Evolutionary conservation across 176 grass and related monocot species (phyloP).

Genomic region (Juncus effusus): DNA sequence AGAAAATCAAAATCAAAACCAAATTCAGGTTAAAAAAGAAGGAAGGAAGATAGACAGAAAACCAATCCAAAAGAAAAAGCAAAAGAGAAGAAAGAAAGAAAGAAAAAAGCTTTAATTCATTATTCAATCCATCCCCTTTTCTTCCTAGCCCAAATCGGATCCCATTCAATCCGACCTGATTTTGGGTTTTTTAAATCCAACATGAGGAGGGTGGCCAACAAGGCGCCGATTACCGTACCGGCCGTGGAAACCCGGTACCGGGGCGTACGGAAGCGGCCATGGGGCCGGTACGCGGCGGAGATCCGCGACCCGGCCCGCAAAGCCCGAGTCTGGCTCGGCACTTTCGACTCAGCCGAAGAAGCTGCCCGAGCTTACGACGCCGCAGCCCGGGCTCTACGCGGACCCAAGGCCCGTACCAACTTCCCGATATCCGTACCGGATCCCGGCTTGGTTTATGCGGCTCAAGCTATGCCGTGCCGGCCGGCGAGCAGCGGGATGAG

Average conservation of each 20-base stretch:
- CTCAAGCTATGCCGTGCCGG: not conserved
- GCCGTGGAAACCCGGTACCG: constrained; percentile 13
- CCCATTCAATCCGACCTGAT: not conserved
- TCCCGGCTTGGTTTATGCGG: not conserved
- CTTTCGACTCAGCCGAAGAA: constrained; percentile 39
- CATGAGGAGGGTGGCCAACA: constrained; percentile 16
- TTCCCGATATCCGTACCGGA: constrained; percentile 13
- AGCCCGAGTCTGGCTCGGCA: constrained; percentile 31
- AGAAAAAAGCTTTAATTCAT: not conserved
- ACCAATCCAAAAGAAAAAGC: not conserved
- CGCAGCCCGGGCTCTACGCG: constrained; percentile 31
- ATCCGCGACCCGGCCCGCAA: constrained; percentile 31
- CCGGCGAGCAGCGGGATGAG: constrained; percentile 29
- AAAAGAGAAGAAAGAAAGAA: constrained; percentile 20
- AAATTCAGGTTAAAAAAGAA: not conserved
- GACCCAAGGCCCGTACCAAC: constrained; percentile 37
- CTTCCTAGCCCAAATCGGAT: not conserved
- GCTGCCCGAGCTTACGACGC: constrained; percentile 43
- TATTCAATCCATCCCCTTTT: not conserved
- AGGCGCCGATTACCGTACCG: not conserved
- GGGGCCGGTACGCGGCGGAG: constrained; percentile 35
- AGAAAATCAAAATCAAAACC: not conserved
- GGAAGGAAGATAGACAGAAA: constrained; percentile 7
- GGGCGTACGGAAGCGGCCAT: constrained; percentile 35
- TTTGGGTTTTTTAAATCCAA: constrained; percentile 1